Conservation (phyloP, 2,329 filamentous ascomycete genomes). For the Colletotrichum liaoningense region DNA sequence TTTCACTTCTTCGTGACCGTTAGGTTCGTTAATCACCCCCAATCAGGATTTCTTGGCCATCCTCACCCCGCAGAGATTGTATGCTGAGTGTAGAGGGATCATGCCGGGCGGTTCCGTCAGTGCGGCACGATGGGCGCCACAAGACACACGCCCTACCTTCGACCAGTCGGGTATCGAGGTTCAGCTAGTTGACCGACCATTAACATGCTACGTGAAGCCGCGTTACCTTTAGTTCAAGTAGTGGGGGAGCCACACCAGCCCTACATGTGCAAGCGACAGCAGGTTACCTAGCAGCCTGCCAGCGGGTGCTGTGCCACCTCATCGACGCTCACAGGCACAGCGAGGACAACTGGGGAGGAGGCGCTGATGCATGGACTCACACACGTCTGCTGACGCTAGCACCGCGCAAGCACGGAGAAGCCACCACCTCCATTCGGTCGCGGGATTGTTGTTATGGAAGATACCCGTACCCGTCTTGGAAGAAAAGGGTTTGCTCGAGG, state of each 20-base stretch:
- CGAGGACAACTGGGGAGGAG: background rate
- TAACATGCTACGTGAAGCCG: conserved; percentile 20
- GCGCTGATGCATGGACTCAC: background rate
- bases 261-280: conserved; percentile 19
- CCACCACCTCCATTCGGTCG: conserved; percentile 2
- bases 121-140: conserved; percentile 21
- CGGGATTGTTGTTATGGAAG: background rate
- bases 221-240: background rate
- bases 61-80: conserved; percentile 22
- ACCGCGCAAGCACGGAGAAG: conserved; percentile 20
- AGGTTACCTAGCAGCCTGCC: conserved; percentile 4
- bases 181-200: conserved; percentile 11
- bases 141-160: conserved; percentile 1
- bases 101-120: conserved; percentile 22
- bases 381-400: conserved; percentile 22
- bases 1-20: background rate
- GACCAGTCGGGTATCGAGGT: conserved; percentile 24
- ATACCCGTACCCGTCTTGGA: background rate
- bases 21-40: background rate
- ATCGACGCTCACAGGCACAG: no score
- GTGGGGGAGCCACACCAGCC: conserved; percentile 24
- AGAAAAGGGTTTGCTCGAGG: background rate
- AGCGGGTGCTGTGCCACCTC: background rate
- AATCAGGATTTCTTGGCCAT: conserved; percentile 4
- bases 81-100: conserved; percentile 24